Percentiles rank a stretch among this genome's conserved stretches.
Evolutionary conservation across 495 filamentous ascomycete species (phyloP).

Genomic region (Aspergillus carlsbadensis): DNA sequence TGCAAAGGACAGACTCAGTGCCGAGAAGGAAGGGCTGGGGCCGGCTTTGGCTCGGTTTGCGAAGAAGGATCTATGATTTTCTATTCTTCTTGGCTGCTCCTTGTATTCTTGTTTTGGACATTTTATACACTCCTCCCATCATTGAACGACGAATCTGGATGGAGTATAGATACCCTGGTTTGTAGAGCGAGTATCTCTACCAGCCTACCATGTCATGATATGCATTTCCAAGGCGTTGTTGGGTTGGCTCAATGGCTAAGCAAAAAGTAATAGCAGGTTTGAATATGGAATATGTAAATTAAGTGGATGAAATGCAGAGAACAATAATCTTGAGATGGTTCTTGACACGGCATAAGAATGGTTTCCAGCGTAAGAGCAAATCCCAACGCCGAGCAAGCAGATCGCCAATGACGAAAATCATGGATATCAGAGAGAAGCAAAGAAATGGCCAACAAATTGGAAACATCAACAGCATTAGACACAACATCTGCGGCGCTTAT

Average conservation of each 20-base stretch:
- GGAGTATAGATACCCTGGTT: constrained; percentile 19
- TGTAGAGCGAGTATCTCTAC: constrained; percentile 7
- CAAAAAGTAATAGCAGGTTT: constrained; percentile 4
- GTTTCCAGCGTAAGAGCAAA: constrained; percentile 8
- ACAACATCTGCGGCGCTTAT: constrained; percentile 20
- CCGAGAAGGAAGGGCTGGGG: constrained; percentile 60
- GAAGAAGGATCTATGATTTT: constrained; percentile 44
- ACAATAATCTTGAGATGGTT: background rate
- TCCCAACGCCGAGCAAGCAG: constrained; percentile 36
- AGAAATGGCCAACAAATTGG: constrained; percentile 13
- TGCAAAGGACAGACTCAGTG: constrained; percentile 62
- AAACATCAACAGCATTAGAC: constrained; percentile 9
- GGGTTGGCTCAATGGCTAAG: background rate
- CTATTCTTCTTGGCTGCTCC: constrained; percentile 17
- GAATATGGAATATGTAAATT: constrained; percentile 1
- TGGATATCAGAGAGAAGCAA: constrained; percentile 40
- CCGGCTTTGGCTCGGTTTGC: constrained; percentile 72
- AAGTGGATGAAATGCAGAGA: background rate
- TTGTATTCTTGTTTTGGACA: background rate
- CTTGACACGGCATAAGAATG: constrained; percentile 3
- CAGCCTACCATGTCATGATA: constrained; percentile 5
- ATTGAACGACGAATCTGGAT: constrained; percentile 3
- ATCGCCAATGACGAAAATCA: constrained; percentile 33
- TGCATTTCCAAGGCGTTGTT: constrained; percentile 21
- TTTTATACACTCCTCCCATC: constrained; percentile 3